These are phyloP conservation scores for Alternaria consortialis DNA, from an alignment of 2,329 filamentous ascomycete genomes.

Conservation along the genomic window DNA sequence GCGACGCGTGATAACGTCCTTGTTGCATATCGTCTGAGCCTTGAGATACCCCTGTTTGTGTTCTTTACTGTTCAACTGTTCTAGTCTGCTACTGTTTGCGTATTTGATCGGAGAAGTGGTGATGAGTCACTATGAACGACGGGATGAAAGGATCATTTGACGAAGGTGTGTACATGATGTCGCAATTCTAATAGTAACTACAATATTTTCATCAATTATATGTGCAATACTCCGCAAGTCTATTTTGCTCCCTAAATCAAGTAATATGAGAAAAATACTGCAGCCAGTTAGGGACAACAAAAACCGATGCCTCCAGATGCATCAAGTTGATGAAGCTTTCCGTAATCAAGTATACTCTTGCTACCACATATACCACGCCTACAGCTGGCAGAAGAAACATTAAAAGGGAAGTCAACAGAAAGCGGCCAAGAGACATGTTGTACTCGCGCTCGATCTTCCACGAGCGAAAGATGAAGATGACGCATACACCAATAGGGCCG, in stretches of 20 bases:
- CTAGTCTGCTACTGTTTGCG: slow-evolving; percentile 1
- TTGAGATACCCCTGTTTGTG: slow-evolving; percentile 30
- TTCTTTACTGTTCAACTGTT: slow-evolving; percentile 11
- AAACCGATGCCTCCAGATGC: too few relatives aligned
- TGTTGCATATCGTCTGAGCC: slow-evolving; percentile 24
- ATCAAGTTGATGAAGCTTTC: too few relatives aligned
- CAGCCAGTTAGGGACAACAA: too few relatives aligned
- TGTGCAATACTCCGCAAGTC: neutral
- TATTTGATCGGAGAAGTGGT: neutral
- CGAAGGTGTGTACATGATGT: neutral
- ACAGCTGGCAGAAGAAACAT: too few relatives aligned
- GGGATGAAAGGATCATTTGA: neutral
- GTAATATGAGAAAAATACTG: neutral
- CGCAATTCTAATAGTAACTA: neutral
- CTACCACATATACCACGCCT: too few relatives aligned
- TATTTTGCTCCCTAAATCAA: neutral
- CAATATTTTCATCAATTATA: neutral
- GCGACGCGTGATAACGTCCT: slow-evolving; percentile 29
- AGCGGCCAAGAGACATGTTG: too few relatives aligned
- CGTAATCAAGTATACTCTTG: too few relatives aligned
- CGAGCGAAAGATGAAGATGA: too few relatives aligned
- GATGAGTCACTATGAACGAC: neutral
- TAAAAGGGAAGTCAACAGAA: too few relatives aligned
- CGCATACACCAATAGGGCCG: too few relatives aligned
- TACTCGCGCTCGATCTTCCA: too few relatives aligned